phyloP scores from a whole-genome alignment of 495 filamentous ascomycete genomes.

The Xylaria curta region DNA sequence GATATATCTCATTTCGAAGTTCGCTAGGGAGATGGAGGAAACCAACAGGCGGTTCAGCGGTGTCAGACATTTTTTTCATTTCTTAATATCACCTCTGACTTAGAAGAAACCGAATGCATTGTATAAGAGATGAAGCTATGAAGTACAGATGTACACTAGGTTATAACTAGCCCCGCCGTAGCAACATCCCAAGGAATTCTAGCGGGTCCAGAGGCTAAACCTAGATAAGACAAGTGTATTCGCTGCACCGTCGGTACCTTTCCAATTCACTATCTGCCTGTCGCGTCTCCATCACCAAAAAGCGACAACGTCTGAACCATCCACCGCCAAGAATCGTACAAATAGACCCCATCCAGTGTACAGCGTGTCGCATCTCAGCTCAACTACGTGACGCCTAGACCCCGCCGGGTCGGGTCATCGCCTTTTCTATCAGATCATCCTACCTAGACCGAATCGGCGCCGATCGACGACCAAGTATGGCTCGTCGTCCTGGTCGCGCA shows the following conservation, averaged over 20 bases:
- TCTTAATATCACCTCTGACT: too few species aligned
- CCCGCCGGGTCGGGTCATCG: not conserved
- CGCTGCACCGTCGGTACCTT: not conserved
- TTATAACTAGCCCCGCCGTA: too few species aligned
- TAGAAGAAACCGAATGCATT: too few species aligned
- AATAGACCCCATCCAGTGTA: not conserved
- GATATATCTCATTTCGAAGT: not conserved
- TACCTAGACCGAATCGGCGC: not conserved
- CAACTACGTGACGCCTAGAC: not conserved
- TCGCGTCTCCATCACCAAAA: conserved; percentile 14
- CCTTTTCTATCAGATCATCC: not conserved
- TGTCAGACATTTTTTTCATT: not conserved
- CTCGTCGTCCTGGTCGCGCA: conserved; percentile 51
- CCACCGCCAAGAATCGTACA: not conserved
- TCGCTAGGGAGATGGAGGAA: conserved; percentile 1
- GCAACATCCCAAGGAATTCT: not conserved
- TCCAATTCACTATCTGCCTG: not conserved
- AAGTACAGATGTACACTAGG: too few species aligned
- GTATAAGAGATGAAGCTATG: too few species aligned
- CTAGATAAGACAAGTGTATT: not conserved
- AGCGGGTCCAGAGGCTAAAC: not conserved
- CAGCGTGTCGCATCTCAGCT: not conserved
- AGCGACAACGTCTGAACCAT: not conserved
- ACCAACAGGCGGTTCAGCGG: not conserved
- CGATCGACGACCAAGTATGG: conserved; percentile 30